A percentile compares a stretch with the other conserved stretches of the same genome.
Evolutionary conservation across 2,329 filamentous ascomycete genomes (phyloP).

Genomic region (Alternaria novae-zelandiae): DNA sequence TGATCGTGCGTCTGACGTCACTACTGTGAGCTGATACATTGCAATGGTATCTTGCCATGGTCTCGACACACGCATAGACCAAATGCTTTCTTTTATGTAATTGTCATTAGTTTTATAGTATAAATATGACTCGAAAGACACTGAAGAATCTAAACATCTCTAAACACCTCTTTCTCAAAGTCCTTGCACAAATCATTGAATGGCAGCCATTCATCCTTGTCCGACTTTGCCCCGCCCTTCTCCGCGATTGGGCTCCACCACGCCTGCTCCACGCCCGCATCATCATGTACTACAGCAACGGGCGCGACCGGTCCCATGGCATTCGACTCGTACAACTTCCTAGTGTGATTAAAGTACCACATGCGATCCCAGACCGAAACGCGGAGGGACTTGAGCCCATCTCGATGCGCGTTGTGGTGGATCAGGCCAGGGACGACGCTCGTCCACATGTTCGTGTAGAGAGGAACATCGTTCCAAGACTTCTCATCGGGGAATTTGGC

Average conservation of each 20-base stretch:
- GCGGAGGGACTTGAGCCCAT: background rate
- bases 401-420: slow-evolving; percentile 2
- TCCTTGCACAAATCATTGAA: background rate
- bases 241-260: slow-evolving; percentile 5
- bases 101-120: background rate
- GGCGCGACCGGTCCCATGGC: background rate
- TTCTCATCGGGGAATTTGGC: background rate
- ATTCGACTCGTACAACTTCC: background rate
- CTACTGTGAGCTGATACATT: background rate
- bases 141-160: background rate
- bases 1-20: background rate
- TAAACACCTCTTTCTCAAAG: background rate
- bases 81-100: background rate
- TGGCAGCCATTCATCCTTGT: background rate
- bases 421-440: background rate
- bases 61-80: background rate
- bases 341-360: background rate
- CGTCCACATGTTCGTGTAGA: slow-evolving; percentile 5
- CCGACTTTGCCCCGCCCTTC: background rate
- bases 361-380: background rate
- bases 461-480: background rate
- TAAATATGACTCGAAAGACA: background rate
- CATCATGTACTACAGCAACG: background rate
- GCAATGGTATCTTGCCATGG: background rate
- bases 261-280: background rate